Evolutionary conservation across 495 filamentous ascomycete species (phyloP), one percentile per base, ranked within the genome.

Genomic region (Daldinia concentrica): DNA sequence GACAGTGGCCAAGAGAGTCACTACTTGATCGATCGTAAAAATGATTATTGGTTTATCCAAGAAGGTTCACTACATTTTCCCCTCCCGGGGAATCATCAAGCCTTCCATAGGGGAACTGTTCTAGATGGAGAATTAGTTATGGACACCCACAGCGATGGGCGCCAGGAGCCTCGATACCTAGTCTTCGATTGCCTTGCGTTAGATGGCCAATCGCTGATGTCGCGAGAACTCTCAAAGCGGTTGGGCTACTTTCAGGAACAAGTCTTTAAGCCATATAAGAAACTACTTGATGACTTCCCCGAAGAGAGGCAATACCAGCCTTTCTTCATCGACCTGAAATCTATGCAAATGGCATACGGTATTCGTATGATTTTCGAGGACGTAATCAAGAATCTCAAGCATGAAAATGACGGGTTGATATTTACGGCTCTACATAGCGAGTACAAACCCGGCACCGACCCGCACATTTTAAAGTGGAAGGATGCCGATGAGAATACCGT

Each of bases 391-490:
- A 88, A 85, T 30, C 86, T 99, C 11, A 90, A 88, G 66, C 95
- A 99, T 76, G 93, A 95, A 36, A 98, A 96, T 74, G 95, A 99
- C 79, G 95, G 95, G 29, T 85, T 99, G 19, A 96, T 99, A 76
- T 99, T 99, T 82, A 98, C 95, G 36, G 97, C 94, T 77, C 89
- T 92, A 61, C 90, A 85, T 68, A 91, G 90, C 30, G 88, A 91
- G 1, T 99, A 99, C 82, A 88, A 89, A 70, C 90, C 90, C 61
- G 95, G 95, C 69, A 98, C 95, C 6, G 95, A 99, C 78, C 86
- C 87, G 43, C 90, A 95, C 74, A 98, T 97, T 68, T 84, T 99
- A 24, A 99, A 99, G 80, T 99, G 95, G 95, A 99, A 99, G 77
- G 92, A 94, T 1, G 90, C 90, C 4, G 80, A 90, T 27, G 95